Base-by-base conservation (phyloP, 495 filamentous ascomycete species). In the Parathielavia appendiculata region DNA sequence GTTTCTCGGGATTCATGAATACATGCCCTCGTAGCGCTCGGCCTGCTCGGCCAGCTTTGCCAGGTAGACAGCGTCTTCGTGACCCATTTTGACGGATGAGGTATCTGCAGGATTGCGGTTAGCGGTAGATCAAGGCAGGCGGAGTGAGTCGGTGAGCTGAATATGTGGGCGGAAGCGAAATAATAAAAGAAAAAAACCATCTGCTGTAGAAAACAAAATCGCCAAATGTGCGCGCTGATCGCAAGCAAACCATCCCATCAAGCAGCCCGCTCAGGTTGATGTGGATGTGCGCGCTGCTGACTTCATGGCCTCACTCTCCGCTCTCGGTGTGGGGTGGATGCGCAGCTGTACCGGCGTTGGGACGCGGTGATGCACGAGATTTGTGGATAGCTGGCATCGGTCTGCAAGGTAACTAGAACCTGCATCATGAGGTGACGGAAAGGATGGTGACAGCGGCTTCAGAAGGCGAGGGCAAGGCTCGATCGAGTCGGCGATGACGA, bases 41-140 rank as follows among this genome's bases (percentile, higher is more conserved):
- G 93, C 93, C 85, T 98, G 93, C 87, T 98, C 93, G 73, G 95
- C 95, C 72, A 98, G 87, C 90, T 97, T 97, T 79, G 93, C 93
- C 68, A 98, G 88, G 78, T 97, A 98, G 68, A 98, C 93, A 72
- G 92, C 91, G 79, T 98, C 91, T 86, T 97, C 93, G 85, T 96
- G 90, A 81, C 90, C 92, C 93, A 97, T 97, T 78, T 79, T 95
- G 80, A 77, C 70, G 73, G 66, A 13, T 67, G 63, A 52, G 55
- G 40, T 52, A 47, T 66, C 60, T 66, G 52, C 56, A 57, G 43
- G 44, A 39, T 36, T 44, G 39, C 38, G 32, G 65, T 76, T 69
- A 76, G 73, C 65, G 60, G 39, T 20, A 43, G 50, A 56, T 60
- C 54, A 55, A 48, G 46, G 51, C 20, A 59, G 61, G 54, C 57